Evolutionary conservation across 768 basidiomycete genomes (phyloP), one percentile per base, ranked within the genome.

Genomic region (Rubroboletus satanas): DNA sequence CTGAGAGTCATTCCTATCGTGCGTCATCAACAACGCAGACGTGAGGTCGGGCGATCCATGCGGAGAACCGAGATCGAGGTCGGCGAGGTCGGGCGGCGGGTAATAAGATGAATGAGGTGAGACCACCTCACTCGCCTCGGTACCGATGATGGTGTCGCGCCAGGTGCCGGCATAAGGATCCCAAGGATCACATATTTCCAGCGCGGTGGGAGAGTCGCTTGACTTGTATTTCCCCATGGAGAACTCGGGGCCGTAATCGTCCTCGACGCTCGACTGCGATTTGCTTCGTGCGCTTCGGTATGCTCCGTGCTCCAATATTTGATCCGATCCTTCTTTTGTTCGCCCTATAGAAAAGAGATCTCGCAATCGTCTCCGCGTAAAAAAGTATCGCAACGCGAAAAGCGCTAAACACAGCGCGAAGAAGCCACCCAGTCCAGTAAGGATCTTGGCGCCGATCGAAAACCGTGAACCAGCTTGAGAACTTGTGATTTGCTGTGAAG

Each of bases 361-460:
- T 41, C 65, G 59, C 57, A 68, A 75, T 55, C 69, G 64, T 52
- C 77, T 72, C 48, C 79, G 72, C 23, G 73, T 67, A 43, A 81
- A 32, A 51, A 79, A 69, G 76, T 80, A 87, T 35, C 87, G 72
- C 39, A 80, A 14, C 1, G 69, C 75, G 60, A 89, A 89, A 26
- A 88, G 68, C 5, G 64, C 59, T 12, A 77, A 61, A 51, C 83
- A 85, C 2, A 85, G 64, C 12, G 60, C 82, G 50, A 89, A 78
- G 70, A 89, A 83, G 1, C 79, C 75, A 0, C 79, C 55, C 10
- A 90, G 72, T 3, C 77, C 81, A 33, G 89, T 72, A 23, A 90
- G 74, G 5, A 88, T 80, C 48, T 82, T 77, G 49, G 89, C 67
- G 5, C 87, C 89, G 5, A 88, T 75, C 1, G 77, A 79, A 5